Evolutionary conservation across 495 filamentous ascomycete genomes (phyloP).

Genomic region (Hypoxylon lienhwacheense): DNA sequence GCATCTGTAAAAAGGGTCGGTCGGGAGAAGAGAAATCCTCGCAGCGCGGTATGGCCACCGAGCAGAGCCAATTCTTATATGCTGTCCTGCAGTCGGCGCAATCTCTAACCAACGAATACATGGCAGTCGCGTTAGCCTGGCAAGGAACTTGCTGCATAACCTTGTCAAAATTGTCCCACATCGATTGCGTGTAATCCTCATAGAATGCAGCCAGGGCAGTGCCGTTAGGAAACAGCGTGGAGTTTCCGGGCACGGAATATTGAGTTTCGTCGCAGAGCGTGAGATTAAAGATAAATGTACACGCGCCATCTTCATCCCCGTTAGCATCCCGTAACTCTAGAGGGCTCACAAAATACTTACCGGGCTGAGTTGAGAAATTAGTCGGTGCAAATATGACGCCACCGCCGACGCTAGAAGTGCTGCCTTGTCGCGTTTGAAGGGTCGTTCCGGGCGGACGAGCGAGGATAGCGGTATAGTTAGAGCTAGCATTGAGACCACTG

Average conservation of each 20-base stretch:
- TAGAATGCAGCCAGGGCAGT: conserved; percentile 64
- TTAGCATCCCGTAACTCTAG: conserved; percentile 15
- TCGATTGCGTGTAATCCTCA: conserved; percentile 60
- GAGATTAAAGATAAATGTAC: conserved; percentile 80
- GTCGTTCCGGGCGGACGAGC: conserved; percentile 63
- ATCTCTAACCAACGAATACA: conserved; percentile 76
- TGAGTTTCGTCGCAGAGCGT: conserved; percentile 82
- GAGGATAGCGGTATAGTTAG: conserved; percentile 70
- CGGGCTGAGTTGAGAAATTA: conserved; percentile 73
- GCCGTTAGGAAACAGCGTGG: conserved; percentile 52
- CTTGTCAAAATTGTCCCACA: conserved; percentile 76
- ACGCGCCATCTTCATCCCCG: conserved; percentile 46
- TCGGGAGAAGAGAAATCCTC: conserved; percentile 68
- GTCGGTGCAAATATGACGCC: conserved; percentile 69
- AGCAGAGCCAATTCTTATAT: conserved; percentile 94
- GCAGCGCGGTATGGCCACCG: conserved; percentile 89
- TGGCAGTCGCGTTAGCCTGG: conserved; percentile 63
- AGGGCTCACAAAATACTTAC: conserved; percentile 51
- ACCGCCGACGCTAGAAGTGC: conserved; percentile 58
- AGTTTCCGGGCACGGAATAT: conserved; percentile 86
- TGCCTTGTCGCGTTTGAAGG: conserved; percentile 47
- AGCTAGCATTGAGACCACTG: conserved; percentile 66
- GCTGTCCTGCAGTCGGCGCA: conserved; percentile 76
- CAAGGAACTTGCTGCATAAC: conserved; percentile 84
- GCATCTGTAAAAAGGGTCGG: conserved; percentile 59